Evolutionary conservation across 371 early-diverging fungal species (phyloP), one percentile per base, ranked within the genome.

Genomic region (Mycotypha africana): DNA sequence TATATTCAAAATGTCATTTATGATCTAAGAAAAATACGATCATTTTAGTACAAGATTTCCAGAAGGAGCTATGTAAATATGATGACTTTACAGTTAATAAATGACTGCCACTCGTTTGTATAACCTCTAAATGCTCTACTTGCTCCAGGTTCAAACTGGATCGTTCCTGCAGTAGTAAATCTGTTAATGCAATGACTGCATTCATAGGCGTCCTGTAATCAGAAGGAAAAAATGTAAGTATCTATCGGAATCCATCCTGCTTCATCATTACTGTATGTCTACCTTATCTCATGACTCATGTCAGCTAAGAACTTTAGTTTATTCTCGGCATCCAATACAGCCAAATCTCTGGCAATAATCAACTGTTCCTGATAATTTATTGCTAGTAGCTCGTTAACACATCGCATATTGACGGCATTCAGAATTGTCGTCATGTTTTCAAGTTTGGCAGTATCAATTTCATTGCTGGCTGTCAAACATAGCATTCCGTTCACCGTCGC

Each of bases 221-320:
- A 22, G 22, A 24, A 30, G 25, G 23, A 21, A 36, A 38, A 28
- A 16, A 31, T 26, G 31, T 32, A 32, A n/a, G 28, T 2, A 15
- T 26, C 17, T 38, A n/a, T n/a, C n/a, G n/a, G n/a, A n/a, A n/a
- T n/a, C n/a, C n/a, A n/a, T n/a, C 20, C 16, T 19, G 15, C 15
- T 42, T 30, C 14, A 40, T 12, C 17, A 6, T 36, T 22, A 26
- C 5, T n/a, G n/a, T n/a, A n/a, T n/a, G 10, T 38, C 28, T 47
- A 67, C 71, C 71, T 57, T 35, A 71, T 71, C 53, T 72, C 73
- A 41, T 72, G 73, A 42, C 67, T 68, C 77, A 77, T 79, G 37
- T 77, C 78, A 12, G 80, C 80, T 48, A 79, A 53, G 43, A 79
- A 79, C 42, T 77, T 79, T 24, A 76, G 67, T 49, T 79, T 79